Conservation (phyloP, 2,329 filamentous ascomycete species). For the Colletotrichum paranaense region DNA sequence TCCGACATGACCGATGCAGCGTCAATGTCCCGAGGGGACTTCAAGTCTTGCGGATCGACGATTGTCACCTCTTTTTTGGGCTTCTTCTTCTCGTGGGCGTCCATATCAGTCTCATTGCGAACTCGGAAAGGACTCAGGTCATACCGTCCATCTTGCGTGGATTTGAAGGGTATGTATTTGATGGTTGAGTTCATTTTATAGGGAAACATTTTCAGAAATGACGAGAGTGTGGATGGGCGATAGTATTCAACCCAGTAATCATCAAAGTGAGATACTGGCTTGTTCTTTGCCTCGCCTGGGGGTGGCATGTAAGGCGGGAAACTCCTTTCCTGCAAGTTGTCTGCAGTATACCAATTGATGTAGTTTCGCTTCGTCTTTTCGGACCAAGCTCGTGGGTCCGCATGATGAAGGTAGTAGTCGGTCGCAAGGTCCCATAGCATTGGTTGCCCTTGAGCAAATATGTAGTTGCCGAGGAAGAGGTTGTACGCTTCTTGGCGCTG, state of each 20-base stretch:
- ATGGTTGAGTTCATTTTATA: conserved; percentile 93
- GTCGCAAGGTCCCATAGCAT: conserved; percentile 97
- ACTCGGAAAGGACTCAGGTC: conserved; percentile 91
- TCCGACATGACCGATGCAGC: conserved; percentile 22
- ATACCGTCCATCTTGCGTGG: conserved; percentile 78
- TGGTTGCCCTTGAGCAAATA: conserved; percentile 85
- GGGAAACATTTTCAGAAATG: conserved; percentile 90
- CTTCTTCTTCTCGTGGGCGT: conserved; percentile 70
- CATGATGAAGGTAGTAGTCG: conserved; percentile 96
- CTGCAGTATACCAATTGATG: conserved; percentile 87
- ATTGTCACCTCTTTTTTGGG: conserved; percentile 77
- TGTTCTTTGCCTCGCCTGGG: conserved; percentile 50
- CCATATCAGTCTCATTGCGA: conserved; percentile 72
- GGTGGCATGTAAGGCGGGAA: conserved; percentile 67
- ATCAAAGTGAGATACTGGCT: conserved; percentile 75
- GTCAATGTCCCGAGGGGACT: conserved; percentile 44
- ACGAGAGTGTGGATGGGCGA: conserved; percentile 86
- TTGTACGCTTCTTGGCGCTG: conserved; percentile 99
- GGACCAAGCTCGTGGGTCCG: conserved; percentile 80
- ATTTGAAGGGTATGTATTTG: conserved; percentile 82
- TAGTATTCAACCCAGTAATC: conserved; percentile 99
- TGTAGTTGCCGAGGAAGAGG: conserved; percentile 95
- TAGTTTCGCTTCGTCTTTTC: conserved; percentile 75
- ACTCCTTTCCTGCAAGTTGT: conserved; percentile 72
- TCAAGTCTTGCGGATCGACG: conserved; percentile 65